phyloP scores from a whole-genome alignment of 495 filamentous ascomycete species.

The Penicillium alfredii region DNA sequence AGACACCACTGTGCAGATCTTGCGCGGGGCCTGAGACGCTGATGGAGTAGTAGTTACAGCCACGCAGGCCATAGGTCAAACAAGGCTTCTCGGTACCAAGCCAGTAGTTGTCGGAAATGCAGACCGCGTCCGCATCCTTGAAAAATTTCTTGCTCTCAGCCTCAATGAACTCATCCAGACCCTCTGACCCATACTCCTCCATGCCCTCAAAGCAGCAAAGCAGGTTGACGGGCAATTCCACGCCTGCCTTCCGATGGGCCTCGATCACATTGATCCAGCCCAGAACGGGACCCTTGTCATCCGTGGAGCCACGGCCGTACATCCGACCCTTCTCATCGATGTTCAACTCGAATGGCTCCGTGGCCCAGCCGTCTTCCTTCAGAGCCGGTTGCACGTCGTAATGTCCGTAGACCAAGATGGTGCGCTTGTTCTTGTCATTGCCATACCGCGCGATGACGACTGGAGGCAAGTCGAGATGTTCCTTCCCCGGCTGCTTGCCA shows the following conservation, averaged over 20 bases:
- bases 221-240: conserved; percentile 95
- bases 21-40: conserved; percentile 82
- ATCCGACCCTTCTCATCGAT: conserved; percentile 86
- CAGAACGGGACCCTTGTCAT: conserved; percentile 97
- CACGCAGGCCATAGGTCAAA: conserved; percentile 94
- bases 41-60: conserved; percentile 93
- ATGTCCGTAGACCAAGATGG: conserved; percentile 94
- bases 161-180: conserved; percentile 89
- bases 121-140: conserved; percentile 89
- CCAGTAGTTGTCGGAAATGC: conserved; percentile 99
- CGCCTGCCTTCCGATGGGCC: conserved; percentile 87
- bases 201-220: conserved; percentile 99
- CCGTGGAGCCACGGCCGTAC: conserved; percentile 92
- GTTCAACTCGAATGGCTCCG: conserved; percentile 87
- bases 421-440: conserved; percentile 82
- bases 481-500: conserved; percentile 84
- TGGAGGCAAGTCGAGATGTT: conserved; percentile 86
- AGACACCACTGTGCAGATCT: conserved; percentile 94
- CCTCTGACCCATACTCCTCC: conserved; percentile 98
- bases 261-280: conserved; percentile 98
- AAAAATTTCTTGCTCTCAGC: conserved; percentile 87
- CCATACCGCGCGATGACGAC: conserved; percentile 90
- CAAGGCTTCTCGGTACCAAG: conserved; percentile 97
- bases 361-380: conserved; percentile 92
- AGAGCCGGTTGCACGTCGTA: conserved; percentile 97